phyloP scores from a whole-genome alignment of 2,329 filamentous ascomycete species.

The Rhynchosporium secalis region DNA sequence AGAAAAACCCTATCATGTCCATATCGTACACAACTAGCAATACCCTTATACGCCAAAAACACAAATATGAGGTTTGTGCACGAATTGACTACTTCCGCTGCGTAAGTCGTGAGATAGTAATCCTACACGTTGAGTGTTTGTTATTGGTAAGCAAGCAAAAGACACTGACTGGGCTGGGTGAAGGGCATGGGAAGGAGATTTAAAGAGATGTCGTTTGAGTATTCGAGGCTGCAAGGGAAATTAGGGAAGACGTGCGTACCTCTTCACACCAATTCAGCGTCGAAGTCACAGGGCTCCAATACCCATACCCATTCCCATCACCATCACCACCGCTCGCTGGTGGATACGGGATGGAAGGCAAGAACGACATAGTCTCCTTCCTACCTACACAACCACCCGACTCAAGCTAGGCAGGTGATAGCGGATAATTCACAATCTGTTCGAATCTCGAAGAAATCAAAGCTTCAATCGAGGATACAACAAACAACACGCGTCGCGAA shows the following conservation, averaged over 20 bases:
- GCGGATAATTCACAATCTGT: no score
- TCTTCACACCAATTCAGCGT: conserved; percentile 65
- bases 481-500: no score
- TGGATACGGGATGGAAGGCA: conserved; percentile 18
- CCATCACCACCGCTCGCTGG: not conserved
- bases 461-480: no score
- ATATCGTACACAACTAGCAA: conserved; percentile 67
- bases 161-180: no score
- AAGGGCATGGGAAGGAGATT: no score
- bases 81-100: conserved; percentile 74
- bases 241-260: conserved; percentile 44
- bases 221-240: no score
- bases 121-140: conserved; percentile 49
- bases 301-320: conserved; percentile 25
- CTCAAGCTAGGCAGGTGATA: no score
- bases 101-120: conserved; percentile 70
- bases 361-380: not conserved
- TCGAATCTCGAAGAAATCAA: no score
- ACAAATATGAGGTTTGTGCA: conserved; percentile 80
- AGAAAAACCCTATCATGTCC: conserved; percentile 73
- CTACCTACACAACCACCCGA: no score
- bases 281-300: conserved; percentile 31
- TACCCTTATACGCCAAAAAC: conserved; percentile 71
- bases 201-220: no score
- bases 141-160: not conserved